Evolutionary conservation across 2,329 filamentous ascomycete genomes (phyloP).

Genomic region (Fusarium nanum): DNA sequence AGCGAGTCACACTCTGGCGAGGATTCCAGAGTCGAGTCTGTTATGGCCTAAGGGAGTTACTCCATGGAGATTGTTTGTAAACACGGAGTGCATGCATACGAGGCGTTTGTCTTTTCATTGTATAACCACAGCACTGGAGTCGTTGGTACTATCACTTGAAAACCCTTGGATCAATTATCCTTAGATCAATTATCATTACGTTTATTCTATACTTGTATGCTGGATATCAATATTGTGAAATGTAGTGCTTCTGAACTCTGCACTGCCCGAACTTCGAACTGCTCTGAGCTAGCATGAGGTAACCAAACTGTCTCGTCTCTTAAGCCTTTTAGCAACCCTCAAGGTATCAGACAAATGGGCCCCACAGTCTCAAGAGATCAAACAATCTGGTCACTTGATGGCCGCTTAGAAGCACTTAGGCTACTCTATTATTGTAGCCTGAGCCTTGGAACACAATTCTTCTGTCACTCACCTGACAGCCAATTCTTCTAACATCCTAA

Average conservation of each 20-base stretch:
- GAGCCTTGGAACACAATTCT: too few relatives aligned
- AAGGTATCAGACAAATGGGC: too few relatives aligned
- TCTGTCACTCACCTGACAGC: too few relatives aligned
- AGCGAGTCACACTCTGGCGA: slow-evolving; percentile 40
- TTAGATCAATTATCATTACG: slow-evolving; percentile 26
- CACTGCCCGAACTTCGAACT: background rate
- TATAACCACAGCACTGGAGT: slow-evolving; percentile 18
- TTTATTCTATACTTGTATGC: background rate
- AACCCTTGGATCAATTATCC: background rate
- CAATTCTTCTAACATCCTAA: rapidly evolving
- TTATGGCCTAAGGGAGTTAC: slow-evolving; percentile 27
- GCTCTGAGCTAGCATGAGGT: background rate
- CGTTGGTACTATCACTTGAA: background rate
- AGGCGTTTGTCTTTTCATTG: slow-evolving; percentile 31
- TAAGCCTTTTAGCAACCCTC: background rate
- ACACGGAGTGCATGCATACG: slow-evolving; percentile 19
- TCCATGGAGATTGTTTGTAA: background rate
- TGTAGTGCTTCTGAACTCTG: background rate
- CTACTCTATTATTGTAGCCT: too few relatives aligned
- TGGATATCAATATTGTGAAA: slow-evolving; percentile 6
- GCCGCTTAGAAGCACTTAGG: too few relatives aligned
- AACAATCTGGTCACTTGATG: too few relatives aligned
- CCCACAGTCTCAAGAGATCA: too few relatives aligned
- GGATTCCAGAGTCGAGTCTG: slow-evolving; percentile 34
- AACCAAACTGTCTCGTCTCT: background rate